phyloP scores from a whole-genome alignment of 306 rosid species.

The Luffa aegyptiaca region DNA sequence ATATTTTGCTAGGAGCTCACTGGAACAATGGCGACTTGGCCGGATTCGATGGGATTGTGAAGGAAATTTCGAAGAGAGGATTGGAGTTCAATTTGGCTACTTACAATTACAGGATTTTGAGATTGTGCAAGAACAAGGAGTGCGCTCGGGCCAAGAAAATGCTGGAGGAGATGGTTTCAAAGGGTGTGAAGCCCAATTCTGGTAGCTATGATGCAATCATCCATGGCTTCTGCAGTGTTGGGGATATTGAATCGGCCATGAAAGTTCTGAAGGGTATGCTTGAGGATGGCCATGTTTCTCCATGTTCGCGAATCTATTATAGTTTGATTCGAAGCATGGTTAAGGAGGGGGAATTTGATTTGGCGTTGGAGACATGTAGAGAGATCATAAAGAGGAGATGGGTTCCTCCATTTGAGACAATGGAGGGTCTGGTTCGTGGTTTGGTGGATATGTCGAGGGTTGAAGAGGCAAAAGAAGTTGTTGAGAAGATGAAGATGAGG shows the following conservation, averaged over 20 bases:
- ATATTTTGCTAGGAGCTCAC: conserved; percentile 6
- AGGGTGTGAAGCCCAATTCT: conserved; percentile 11
- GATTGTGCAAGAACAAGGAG: conserved; percentile 15
- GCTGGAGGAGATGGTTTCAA: conserved; percentile 15
- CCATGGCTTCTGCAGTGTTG: conserved; percentile 9
- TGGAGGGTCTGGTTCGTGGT: conserved; percentile 11
- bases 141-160: conserved; percentile 15
- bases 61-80: conserved; percentile 9
- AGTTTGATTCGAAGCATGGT: conserved; percentile 9
- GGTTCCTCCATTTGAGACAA: conserved; percentile 21
- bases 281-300: conserved; percentile 2
- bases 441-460: conserved; percentile 6
- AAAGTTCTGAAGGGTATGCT: conserved; percentile 4
- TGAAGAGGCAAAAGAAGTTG: conserved; percentile 17
- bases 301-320: conserved; percentile 2
- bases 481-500: conserved; percentile 17
- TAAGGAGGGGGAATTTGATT: conserved; percentile 17
- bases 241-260: conserved; percentile 16
- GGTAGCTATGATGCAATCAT: conserved; percentile 10
- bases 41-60: conserved; percentile 12
- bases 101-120: conserved; percentile 14
- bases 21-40: background rate
- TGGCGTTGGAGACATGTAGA: conserved; percentile 10
- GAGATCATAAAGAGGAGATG: conserved; percentile 12
- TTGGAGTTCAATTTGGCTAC: conserved; percentile 12